A percentile compares a stretch with the other conserved stretches of the same genome.
These are phyloP conservation scores for Cystobasidium pallidum DNA, from an alignment of 1,284 basidiomycete genomes.

Conservation along the genomic window DNA sequence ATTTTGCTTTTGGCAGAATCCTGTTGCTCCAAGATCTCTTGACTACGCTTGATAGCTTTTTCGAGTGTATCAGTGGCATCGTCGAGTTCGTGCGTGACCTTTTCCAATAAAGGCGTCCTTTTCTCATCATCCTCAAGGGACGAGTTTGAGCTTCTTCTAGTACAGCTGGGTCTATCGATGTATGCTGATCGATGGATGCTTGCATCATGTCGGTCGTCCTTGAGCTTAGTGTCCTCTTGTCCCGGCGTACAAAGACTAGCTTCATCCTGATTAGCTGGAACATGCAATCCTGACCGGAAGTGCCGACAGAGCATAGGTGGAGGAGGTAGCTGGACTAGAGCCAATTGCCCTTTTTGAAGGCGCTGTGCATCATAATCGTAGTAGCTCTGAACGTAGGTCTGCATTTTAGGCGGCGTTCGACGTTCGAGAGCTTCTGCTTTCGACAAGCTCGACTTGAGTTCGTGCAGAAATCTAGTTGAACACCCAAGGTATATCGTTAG, in stretches of 20 bases:
- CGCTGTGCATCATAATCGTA: slow-evolving; percentile 27
- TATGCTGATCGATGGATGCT: background rate
- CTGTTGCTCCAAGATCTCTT: background rate
- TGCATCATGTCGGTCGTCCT: background rate
- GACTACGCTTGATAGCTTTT: background rate
- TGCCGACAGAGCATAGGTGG: slow-evolving; percentile 27
- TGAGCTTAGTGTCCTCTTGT: background rate
- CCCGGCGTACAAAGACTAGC: background rate
- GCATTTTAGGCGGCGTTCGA: slow-evolving; percentile 33
- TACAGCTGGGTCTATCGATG: background rate
- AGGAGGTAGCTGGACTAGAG: background rate
- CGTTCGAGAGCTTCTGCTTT: slow-evolving; percentile 14
- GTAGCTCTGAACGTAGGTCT: slow-evolving; percentile 27
- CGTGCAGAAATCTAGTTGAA: slow-evolving; percentile 27
- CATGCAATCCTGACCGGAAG: background rate
- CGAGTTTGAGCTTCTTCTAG: background rate
- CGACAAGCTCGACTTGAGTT: slow-evolving; percentile 10
- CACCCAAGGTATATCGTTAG: background rate
- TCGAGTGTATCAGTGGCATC: background rate
- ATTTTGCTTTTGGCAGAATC: slow-evolving; percentile 2
- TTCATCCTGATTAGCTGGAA: background rate
- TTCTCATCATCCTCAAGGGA: background rate
- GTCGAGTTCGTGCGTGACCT: slow-evolving; percentile 21
- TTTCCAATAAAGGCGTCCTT: slow-evolving; percentile 16
- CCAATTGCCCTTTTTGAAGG: slow-evolving; percentile 30